Evolutionary conservation across 148 eudicot genomes (phyloP), one percentile per base, ranked within the genome.

Genomic region (Amaranthus cruentus): DNA sequence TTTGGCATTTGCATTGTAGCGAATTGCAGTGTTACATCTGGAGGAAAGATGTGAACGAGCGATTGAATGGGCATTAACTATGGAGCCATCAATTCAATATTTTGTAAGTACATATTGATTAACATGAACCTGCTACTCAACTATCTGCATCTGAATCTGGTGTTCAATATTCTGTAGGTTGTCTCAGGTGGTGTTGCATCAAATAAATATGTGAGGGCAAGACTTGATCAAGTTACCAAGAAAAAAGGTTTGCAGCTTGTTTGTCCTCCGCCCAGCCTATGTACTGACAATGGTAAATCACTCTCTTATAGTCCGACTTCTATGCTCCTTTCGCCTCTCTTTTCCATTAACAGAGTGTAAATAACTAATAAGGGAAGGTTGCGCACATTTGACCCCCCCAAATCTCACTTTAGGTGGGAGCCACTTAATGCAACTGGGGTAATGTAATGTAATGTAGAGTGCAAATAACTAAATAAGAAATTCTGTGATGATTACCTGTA

Each of bases 161-260:
- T 76, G 50, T 11, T 59, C 64, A 68, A 11, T 65, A 21, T 77
- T 70, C n/a, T 75, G 55, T 76, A 95, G 99, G 99, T 95, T 61
- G 91, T 88, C 51, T 90, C 99, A 52, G 99, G 99, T 62, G 99
- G 99, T 49, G 99, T 95, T 80, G 99, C 99, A 60, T 95, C 96
- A 58, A 95, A 91, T 71, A 81, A 91, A 72, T 90, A 85, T 72
- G 96, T 95, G 49, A 91, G 99, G 83, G 73, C 86, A 75, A 87
- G 85, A 79, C 92, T 95, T 73, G 82, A 83, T 76, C 77, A 83
- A 66, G 76, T 86, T 60, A 97, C 83, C 56, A 80, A 79, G 62
- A 83, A 82, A 80, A 90, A 73, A 38, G 88, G 87, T 58, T 78
- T 95, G 69, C 81, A 82, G 76, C 97, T 95, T 78, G 86, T 92